A percentile compares a stretch with the other conserved stretches of the same genome.
Evolutionary conservation across 169 alveolate species (phyloP).

Genomic region (Plasmodium yoelii): DNA sequence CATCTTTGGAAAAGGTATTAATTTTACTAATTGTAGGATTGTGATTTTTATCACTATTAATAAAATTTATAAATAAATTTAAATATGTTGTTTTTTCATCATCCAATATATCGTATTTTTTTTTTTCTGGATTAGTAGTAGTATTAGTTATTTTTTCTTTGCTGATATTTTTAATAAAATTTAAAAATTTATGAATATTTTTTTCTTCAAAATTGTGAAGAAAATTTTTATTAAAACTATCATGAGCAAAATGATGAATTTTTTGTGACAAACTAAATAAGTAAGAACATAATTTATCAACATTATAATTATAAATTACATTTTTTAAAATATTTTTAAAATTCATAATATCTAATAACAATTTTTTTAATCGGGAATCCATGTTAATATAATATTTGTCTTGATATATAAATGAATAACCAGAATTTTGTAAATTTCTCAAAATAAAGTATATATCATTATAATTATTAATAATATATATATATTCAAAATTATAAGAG

Average conservation of each 20-base stretch:
- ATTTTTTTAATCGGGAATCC: conserved; percentile 33
- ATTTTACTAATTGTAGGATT: not conserved
- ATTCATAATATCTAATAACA: conserved; percentile 26
- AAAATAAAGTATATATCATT: conserved; percentile 16
- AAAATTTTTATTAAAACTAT: conserved; percentile 12
- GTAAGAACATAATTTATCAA: conserved; percentile 52
- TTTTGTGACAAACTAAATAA: conserved; percentile 38
- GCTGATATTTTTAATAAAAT: not conserved
- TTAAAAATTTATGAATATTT: conserved; percentile 21
- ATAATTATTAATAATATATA: conserved; percentile 23
- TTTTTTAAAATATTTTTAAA: conserved; percentile 43
- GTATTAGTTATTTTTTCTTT: not conserved
- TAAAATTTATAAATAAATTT: conserved; percentile 11
- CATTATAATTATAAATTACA: conserved; percentile 6
- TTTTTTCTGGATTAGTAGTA: not conserved
- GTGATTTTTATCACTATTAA: conserved; percentile 5
- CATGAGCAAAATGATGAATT: not conserved
- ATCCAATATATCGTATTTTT: not conserved
- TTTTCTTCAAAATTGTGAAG: conserved; percentile 1
- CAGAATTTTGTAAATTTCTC: conserved; percentile 5
- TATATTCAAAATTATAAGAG: conserved; percentile 13
- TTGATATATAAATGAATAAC: conserved; percentile 9
- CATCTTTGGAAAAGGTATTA: not conserved
- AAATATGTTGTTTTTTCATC: not conserved
- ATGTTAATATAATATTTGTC: not conserved